A percentile compares a stretch with the other conserved stretches of the same genome.
Conservation (phyloP, 2,329 filamentous ascomycete species). For the Exutisphaerella laricina region DNA sequence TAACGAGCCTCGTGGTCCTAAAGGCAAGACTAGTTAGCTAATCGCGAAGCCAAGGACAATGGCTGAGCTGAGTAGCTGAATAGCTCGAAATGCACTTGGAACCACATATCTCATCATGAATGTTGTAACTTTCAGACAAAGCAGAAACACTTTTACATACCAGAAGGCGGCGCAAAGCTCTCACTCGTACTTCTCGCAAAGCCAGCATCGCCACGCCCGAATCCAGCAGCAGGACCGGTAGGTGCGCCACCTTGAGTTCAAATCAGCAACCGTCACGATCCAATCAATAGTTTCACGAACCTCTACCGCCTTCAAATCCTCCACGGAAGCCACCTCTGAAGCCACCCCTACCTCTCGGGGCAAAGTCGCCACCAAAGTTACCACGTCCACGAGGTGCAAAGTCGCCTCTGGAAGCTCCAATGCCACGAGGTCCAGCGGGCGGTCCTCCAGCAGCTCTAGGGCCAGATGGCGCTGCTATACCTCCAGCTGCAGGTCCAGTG, state of each 20-base stretch:
- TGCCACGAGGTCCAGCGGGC: slow-evolving; percentile 28
- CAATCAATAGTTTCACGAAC: slow-evolving; percentile 7
- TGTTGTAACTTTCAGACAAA: too few species aligned
- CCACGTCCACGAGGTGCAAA: slow-evolving; percentile 35
- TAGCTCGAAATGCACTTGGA: too few species aligned
- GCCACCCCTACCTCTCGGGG: slow-evolving; percentile 24
- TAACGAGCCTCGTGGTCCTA: slow-evolving; percentile 31
- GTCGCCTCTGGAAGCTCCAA: slow-evolving; percentile 36
- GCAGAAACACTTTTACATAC: too few species aligned
- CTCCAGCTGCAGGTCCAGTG: slow-evolving; percentile 27
- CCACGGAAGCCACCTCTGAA: slow-evolving; percentile 31
- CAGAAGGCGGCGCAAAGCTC: slow-evolving; percentile 12
- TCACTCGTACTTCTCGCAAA: too few species aligned
- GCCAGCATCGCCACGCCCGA: slow-evolving; percentile 33
- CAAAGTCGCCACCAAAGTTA: slow-evolving; percentile 33
- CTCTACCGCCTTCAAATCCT: slow-evolving; percentile 29
- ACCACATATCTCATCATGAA: too few species aligned
- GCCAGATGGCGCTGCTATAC: slow-evolving; percentile 31
- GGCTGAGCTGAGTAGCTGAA: too few species aligned
- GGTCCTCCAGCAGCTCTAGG: slow-evolving; percentile 26
- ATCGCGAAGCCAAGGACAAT: too few species aligned
- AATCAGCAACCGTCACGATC: too few species aligned
- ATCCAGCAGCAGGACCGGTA: slow-evolving; percentile 13
- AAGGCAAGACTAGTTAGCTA: too few species aligned
- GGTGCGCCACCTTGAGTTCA: slow-evolving; percentile 7